Conservation (phyloP, 1,284 basidiomycete genomes). For the Tylopilus sp. region DNA sequence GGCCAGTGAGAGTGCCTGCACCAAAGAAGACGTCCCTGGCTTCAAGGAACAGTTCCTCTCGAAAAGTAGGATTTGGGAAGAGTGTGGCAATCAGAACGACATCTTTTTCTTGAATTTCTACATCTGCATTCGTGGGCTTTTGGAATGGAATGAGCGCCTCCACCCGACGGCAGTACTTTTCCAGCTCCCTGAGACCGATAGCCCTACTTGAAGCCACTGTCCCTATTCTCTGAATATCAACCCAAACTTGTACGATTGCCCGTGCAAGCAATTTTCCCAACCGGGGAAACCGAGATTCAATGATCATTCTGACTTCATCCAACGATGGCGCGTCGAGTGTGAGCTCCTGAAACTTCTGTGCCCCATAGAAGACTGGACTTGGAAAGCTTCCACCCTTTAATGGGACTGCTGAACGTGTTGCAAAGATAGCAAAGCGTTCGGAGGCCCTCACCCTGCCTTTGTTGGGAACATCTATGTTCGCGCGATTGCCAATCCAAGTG, state of each 20-base stretch:
- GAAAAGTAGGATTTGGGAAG: conserved; percentile 77
- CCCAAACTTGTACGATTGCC: conserved; percentile 72
- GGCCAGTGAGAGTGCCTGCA: conserved; percentile 60
- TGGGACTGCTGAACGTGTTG: conserved; percentile 70
- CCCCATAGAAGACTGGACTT: conserved; percentile 75
- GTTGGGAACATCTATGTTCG: conserved; percentile 72
- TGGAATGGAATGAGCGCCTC: conserved; percentile 62
- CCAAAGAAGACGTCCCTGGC: conserved; percentile 94
- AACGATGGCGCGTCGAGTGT: conserved; percentile 63
- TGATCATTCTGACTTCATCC: conserved; percentile 73
- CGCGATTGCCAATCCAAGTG: conserved; percentile 79
- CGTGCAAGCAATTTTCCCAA: conserved; percentile 57
- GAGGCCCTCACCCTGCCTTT: conserved; percentile 73
- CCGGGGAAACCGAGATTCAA: conserved; percentile 69
- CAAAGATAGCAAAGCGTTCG: conserved; percentile 80
- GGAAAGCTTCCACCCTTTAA: conserved; percentile 55
- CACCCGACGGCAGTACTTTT: conserved; percentile 86
- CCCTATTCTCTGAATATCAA: conserved; percentile 56
- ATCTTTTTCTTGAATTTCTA: conserved; percentile 43
- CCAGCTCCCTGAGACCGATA: conserved; percentile 84
- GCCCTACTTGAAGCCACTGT: conserved; percentile 59
- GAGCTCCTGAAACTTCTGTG: conserved; percentile 83
- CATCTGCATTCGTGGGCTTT: conserved; percentile 55
- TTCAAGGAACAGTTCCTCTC: conserved; percentile 91
- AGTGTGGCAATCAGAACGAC: conserved; percentile 38